Percentiles rank a stretch among this genome's conserved stretches.
phyloP scores from a whole-genome alignment of 306 rosid species.

The Dalbergia oliveri region DNA sequence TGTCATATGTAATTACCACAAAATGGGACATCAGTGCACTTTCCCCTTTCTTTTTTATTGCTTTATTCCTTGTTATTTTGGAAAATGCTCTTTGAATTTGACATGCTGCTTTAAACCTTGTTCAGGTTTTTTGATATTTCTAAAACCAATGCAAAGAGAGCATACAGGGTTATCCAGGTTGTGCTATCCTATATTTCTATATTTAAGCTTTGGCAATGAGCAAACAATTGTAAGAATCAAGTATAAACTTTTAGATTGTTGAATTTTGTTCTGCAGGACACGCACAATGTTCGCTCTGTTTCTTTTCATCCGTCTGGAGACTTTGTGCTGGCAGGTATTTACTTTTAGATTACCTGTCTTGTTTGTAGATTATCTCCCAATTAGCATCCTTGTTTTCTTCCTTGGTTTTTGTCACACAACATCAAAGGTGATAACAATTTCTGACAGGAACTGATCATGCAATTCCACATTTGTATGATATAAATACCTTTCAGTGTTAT shows the following conservation, averaged over 20 bases:
- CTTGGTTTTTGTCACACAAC: constrained; percentile 25
- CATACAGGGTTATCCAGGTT: constrained; percentile 95
- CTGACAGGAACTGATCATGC: constrained; percentile 92
- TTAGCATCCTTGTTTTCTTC: constrained; percentile 3
- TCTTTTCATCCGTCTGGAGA: constrained; percentile 94
- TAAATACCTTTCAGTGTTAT: constrained; percentile 89
- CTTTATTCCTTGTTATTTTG: constrained; percentile 37
- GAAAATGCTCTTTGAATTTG: constrained; percentile 40
- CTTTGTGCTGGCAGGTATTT: constrained; percentile 83
- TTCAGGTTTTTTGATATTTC: constrained; percentile 91
- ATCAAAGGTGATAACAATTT: constrained; percentile 32
- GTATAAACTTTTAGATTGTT: constrained; percentile 16
- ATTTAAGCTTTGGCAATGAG: constrained; percentile 44
- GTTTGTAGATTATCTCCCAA: constrained; percentile 25
- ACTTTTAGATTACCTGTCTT: constrained; percentile 17
- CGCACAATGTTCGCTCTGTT: constrained; percentile 92
- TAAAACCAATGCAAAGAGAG: constrained; percentile 85
- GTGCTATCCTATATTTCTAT: constrained; percentile 40
- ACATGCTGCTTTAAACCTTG: constrained; percentile 32
- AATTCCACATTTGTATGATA: constrained; percentile 85
- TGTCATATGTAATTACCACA: neutral
- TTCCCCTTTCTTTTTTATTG: constrained; percentile 3
- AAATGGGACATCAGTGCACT: neutral
- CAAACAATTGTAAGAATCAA: constrained; percentile 20
- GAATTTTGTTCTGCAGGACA: constrained; percentile 67